A percentile compares a stretch with the other conserved stretches of the same genome.
These are phyloP conservation scores for Adiantum capillusveneris DNA, from an alignment of 75 land plant genomes.

Conservation along the genomic window DNA sequence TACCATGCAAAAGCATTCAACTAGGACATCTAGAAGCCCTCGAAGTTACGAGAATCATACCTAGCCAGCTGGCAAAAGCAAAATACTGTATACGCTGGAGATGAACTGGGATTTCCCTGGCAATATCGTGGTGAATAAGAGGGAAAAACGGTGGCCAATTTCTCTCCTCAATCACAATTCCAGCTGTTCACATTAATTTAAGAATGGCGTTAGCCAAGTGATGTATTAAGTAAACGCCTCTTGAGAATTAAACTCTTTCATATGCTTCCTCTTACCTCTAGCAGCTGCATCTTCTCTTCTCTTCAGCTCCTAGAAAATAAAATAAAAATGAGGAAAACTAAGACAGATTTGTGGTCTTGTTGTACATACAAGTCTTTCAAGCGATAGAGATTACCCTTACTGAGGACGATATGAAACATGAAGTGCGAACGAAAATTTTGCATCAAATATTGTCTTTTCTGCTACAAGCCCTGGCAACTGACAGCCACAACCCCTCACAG, in stretches of 20 bases:
- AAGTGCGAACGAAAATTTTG: too few species aligned
- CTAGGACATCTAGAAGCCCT: neutral
- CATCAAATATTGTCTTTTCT: too few species aligned
- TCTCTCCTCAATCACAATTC: constrained; percentile 58
- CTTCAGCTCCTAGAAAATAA: constrained; percentile 55
- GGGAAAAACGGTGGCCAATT: constrained; percentile 96
- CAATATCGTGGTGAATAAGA: constrained; percentile 91
- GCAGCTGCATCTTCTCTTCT: constrained; percentile 85
- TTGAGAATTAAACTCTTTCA: neutral
- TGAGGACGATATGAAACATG: too few species aligned
- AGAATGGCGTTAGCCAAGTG: neutral
- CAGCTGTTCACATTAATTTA: constrained; percentile 46
- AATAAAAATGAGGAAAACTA: too few species aligned
- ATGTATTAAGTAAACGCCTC: neutral
- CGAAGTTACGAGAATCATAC: constrained; percentile 27
- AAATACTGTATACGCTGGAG: constrained; percentile 80
- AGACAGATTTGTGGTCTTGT: too few species aligned
- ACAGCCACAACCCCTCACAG: too few species aligned
- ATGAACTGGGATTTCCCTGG: constrained; percentile 79
- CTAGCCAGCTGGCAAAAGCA: constrained; percentile 98
- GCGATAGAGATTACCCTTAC: too few species aligned
- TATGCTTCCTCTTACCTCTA: constrained; percentile 38
- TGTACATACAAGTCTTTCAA: too few species aligned
- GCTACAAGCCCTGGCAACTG: too few species aligned
- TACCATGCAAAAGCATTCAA: neutral